phyloP scores from a whole-genome alignment of 164 flowering plant genomes.

The Vitis cinerea region DNA sequence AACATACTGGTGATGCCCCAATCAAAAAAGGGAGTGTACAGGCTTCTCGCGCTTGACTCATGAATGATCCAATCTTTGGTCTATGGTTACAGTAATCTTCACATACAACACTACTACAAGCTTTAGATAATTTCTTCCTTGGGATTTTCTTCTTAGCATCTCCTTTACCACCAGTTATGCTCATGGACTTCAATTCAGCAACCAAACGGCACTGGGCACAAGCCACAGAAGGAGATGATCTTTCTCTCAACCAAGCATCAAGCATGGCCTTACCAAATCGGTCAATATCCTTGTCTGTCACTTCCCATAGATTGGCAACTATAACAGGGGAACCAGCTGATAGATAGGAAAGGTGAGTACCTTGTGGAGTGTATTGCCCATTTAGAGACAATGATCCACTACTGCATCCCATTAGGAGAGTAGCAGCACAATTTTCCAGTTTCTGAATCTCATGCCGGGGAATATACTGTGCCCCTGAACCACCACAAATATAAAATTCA shows the following conservation, averaged over 20 bases:
- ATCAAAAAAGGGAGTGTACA: conserved; percentile 73
- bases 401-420: conserved; percentile 93
- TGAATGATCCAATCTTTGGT: conserved; percentile 72
- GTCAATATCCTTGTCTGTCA: conserved; percentile 94
- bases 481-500: conserved; percentile 7
- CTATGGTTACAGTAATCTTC: conserved; percentile 30
- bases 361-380: conserved; percentile 74
- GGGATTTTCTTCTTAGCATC: conserved; percentile 32
- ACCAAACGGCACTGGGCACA: conserved; percentile 32
- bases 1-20: conserved; percentile 95
- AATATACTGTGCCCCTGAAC: conserved; percentile 76
- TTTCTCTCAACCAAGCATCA: conserved; percentile 70
- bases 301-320: conserved; percentile 92
- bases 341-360: conserved; percentile 70
- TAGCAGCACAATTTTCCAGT: conserved; percentile 78
- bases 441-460: conserved; percentile 68
- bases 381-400: conserved; percentile 69
- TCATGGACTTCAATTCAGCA: conserved; percentile 40
- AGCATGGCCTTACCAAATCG: conserved; percentile 81
- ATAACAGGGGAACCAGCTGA: conserved; percentile 89
- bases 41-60: conserved; percentile 75
- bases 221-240: conserved; percentile 27
- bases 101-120: conserved; percentile 4
- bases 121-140: conserved; percentile 28
- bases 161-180: conserved; percentile 22